Conservation (phyloP, 495 filamentous ascomycete genomes). For the Glonium stellatum region DNA sequence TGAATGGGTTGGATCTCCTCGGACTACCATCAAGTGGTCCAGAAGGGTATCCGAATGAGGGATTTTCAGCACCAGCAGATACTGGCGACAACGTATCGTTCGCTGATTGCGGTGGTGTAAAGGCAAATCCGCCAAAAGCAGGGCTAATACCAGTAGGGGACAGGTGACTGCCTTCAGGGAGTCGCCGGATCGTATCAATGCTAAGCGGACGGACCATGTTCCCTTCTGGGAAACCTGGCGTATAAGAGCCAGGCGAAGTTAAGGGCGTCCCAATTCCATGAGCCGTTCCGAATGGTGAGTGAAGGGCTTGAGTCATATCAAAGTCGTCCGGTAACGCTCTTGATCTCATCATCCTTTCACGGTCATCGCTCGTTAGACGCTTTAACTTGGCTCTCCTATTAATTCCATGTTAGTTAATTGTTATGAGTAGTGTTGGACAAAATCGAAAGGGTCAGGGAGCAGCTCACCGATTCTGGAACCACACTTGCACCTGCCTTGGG, state of each 20-base stretch:
- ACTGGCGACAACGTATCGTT: conserved; percentile 36
- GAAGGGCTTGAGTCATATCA: conserved; percentile 82
- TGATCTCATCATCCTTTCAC: conserved; percentile 90
- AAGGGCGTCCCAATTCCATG: conserved; percentile 45
- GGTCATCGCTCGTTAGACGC: conserved; percentile 84
- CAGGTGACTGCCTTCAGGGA: conserved; percentile 49
- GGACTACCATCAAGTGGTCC: conserved; percentile 16
- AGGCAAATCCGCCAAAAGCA: conserved; percentile 55
- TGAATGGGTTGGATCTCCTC: conserved; percentile 31
- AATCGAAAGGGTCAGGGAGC: conserved; percentile 14
- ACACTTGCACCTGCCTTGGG: conserved; percentile 92
- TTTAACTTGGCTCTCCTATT: conserved; percentile 88
- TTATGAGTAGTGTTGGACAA: too few species aligned
- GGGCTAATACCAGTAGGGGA: conserved; percentile 57
- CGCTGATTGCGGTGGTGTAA: conserved; percentile 44
- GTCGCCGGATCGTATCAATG: conserved; percentile 51
- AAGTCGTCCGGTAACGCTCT: conserved; percentile 87
- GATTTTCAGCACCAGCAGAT: conserved; percentile 24
- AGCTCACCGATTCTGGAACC: conserved; percentile 94
- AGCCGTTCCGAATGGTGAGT: conserved; percentile 57
- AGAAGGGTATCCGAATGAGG: conserved; percentile 30
- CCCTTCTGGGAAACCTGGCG: conserved; percentile 40
- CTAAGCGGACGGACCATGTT: conserved; percentile 55
- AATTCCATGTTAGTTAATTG: conserved; percentile 24
- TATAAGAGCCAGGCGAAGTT: conserved; percentile 47